Base-by-base conservation (phyloP, 2,329 filamentous ascomycete species). In the Aureobasidium sp. region DNA sequence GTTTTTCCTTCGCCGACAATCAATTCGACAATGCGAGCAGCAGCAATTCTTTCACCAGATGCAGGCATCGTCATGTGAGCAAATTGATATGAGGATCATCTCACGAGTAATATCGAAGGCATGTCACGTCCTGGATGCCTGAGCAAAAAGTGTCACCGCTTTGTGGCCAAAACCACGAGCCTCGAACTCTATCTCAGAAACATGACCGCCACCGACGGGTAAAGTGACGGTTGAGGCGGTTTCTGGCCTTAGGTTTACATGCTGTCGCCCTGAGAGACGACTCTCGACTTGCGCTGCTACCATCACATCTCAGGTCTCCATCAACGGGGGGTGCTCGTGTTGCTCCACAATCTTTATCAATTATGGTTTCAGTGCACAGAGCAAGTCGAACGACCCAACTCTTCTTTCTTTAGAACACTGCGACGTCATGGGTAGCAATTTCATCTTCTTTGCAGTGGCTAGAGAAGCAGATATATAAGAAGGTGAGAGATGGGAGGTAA, bases 351-450 rank as follows among this genome's bases (percentile, higher is more conserved):
- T 47, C 12, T 48, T 11, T 34, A 58, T 39, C 25, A 47, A 58
- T 20, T 22, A 34, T 44, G n/a, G 27, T 47, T 58, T 34, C 9
- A 39, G 29, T 34, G 55, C 55, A 58, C 55, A 58, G 25, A 36
- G 55, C 41, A 42, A 27, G 29, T 37, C 34, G 20, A 36, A 47
- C 20, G 42, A 47, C 29, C 29, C 31, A 58, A 17, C 42, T 58
- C 22, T 58, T 31, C 57, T 60, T 60, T 60, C 57, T 60, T 60
- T 60, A 51, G 57, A 51, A 60, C 55, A 58, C 31, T 29, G 17
- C 29, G 22, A 60, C 57, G 57, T 60, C 55, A 58, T 20, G 14
- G 22, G 22, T 25, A 12, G 42, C 22, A 6, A 41, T 39, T 17
- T 49, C n/a, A 14, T 34, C n/a, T 57, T 9, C 6, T 7, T 39